Evolutionary conservation across 768 basidiomycete genomes (phyloP).

Genomic region (Leucocoprinus sp.): DNA sequence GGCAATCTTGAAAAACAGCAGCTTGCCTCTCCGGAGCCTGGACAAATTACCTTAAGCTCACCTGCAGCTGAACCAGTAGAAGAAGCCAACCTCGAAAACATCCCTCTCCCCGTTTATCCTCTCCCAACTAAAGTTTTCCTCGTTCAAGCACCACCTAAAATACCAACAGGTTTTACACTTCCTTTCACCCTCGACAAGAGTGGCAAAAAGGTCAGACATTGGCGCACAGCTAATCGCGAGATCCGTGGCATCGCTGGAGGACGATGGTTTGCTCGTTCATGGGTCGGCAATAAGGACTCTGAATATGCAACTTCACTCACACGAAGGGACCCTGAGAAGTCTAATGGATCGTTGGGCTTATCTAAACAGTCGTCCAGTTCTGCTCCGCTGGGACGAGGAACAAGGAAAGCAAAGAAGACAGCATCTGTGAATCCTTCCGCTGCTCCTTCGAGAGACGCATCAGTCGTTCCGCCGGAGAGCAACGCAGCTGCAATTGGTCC

Average conservation of each 20-base stretch:
- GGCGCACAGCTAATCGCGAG: conserved; percentile 70
- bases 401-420: conserved; percentile 33
- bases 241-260: conserved; percentile 79
- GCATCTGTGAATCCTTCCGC: conserved; percentile 38
- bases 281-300: conserved; percentile 82
- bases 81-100: conserved; percentile 46
- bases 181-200: conserved; percentile 58
- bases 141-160: conserved; percentile 71
- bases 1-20: conserved; percentile 30
- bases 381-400: conserved; percentile 30
- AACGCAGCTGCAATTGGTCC: neutral
- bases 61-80: conserved; percentile 23
- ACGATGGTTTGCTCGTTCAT: conserved; percentile 71
- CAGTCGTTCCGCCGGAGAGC: conserved; percentile 29
- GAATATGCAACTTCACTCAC: conserved; percentile 39
- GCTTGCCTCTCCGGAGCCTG: conserved; percentile 43
- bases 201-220: conserved; percentile 54
- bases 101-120: conserved; percentile 65
- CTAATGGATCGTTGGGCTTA: conserved; percentile 19
- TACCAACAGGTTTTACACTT: conserved; percentile 66
- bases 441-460: conserved; percentile 51
- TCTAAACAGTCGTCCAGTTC: conserved; percentile 33
- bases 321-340: conserved; percentile 24
- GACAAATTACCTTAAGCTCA: conserved; percentile 28
- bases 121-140: conserved; percentile 79